Evolutionary conservation across 768 basidiomycete species (phyloP).

Genomic region (Butyriboletus loyo): DNA sequence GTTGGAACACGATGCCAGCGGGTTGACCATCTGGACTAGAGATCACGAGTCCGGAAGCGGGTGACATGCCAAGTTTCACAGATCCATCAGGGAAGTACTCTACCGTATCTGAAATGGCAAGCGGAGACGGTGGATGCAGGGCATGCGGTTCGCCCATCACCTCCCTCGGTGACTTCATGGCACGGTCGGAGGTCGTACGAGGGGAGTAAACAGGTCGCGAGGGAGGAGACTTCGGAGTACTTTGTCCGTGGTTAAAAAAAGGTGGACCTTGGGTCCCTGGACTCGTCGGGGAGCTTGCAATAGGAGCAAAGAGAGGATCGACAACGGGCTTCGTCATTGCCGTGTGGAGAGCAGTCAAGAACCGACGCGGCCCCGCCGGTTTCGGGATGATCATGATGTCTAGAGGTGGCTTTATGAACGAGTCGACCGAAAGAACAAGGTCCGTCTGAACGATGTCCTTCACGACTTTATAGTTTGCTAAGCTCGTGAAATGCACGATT

Average conservation of each 20-base stretch:
- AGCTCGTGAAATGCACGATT: constrained; percentile 87
- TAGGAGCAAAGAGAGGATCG: constrained; percentile 92
- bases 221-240: constrained; percentile 42
- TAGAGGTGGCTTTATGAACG: constrained; percentile 51
- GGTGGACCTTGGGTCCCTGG: constrained; percentile 57
- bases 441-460: constrained; percentile 78
- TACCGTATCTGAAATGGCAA: constrained; percentile 63
- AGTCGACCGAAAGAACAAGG: constrained; percentile 42
- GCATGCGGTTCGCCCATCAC: constrained; percentile 35
- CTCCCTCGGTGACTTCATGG: constrained; percentile 53
- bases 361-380: constrained; percentile 91
- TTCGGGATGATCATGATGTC: constrained; percentile 98
- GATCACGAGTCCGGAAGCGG: constrained; percentile 84
- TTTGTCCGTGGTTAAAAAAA: constrained; percentile 37
- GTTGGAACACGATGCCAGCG: constrained; percentile 95
- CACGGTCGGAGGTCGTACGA: constrained; percentile 62
- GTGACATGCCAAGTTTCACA: constrained; percentile 68
- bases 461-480: constrained; percentile 83
- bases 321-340: constrained; percentile 82
- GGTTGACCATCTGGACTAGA: constrained; percentile 92
- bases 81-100: constrained; percentile 67
- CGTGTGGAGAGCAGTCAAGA: constrained; percentile 89
- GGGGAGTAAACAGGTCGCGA: constrained; percentile 41
- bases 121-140: constrained; percentile 63
- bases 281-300: constrained; percentile 84